Evolutionary conservation across 78 protist species (phyloP).

Genomic region (Planoprotostelium fungivorum): DNA sequence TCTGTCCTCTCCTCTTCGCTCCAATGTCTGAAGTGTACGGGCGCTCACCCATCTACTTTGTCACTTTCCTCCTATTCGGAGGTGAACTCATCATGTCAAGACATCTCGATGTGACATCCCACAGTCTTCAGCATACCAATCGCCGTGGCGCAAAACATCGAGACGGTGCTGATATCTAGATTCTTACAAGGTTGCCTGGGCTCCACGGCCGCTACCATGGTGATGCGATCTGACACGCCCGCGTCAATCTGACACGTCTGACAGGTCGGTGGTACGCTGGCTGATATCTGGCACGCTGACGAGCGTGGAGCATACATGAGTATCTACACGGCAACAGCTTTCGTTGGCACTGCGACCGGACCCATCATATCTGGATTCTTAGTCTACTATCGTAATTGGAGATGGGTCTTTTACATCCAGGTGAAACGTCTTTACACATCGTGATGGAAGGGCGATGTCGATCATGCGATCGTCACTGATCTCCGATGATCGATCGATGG

Average conservation of each 20-base stretch:
- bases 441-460: too few relatives aligned
- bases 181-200: not conserved
- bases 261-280: not conserved
- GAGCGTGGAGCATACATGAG: not conserved
- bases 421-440: not conserved
- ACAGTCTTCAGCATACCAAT: not conserved
- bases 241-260: not conserved
- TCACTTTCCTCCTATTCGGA: not conserved
- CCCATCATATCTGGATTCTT: not conserved
- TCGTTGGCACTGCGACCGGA: not conserved
- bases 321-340: not conserved
- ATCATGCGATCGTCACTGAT: too few relatives aligned
- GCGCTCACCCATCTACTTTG: not conserved
- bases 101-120: not conserved
- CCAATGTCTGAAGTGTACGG: not conserved
- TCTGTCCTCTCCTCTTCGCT: not conserved
- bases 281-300: not conserved
- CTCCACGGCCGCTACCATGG: not conserved
- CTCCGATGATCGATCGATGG: too few relatives aligned
- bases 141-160: not conserved
- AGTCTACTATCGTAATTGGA: not conserved
- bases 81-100: not conserved
- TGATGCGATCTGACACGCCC: not conserved
- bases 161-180: not conserved
- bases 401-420: not conserved